These are phyloP conservation scores for Scedosporium aurantiacum DNA, from an alignment of 2,329 filamentous ascomycete genomes.

Conservation along the genomic window DNA sequence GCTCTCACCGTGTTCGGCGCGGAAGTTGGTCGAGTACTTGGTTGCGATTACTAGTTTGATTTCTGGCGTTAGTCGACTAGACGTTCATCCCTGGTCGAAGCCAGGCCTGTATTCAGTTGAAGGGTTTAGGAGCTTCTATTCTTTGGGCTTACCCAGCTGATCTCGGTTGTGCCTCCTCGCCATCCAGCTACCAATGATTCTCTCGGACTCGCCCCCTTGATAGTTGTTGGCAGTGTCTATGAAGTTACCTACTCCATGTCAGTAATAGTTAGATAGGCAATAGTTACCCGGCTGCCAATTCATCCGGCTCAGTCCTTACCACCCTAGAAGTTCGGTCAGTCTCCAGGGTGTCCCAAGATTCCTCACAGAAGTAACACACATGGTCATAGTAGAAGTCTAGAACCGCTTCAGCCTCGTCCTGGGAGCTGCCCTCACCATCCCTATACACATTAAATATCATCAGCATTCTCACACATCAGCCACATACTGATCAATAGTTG, in stretches of 20 bases:
- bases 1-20: constrained; percentile 23
- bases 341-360: background rate
- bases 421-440: constrained; percentile 47
- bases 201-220: constrained; percentile 50
- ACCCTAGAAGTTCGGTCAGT: background rate
- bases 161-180: constrained; percentile 51
- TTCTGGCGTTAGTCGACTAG: background rate
- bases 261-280: background rate
- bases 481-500: background rate
- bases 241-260: constrained; percentile 50
- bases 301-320: background rate
- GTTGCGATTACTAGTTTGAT: constrained; percentile 49
- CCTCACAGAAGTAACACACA: constrained; percentile 17
- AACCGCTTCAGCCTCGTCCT: constrained; percentile 49
- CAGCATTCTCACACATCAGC: background rate
- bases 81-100: background rate
- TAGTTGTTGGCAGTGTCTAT: constrained; percentile 64
- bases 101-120: background rate
- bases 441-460: constrained; percentile 17
- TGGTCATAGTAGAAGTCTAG: constrained; percentile 55
- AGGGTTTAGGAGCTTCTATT: constrained; percentile 1
- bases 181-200: constrained; percentile 64
- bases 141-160: constrained; percentile 39
- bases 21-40: constrained; percentile 54
- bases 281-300: background rate